Conservation (phyloP, 805 yeast genomes). For the Candida chilensis region DNA sequence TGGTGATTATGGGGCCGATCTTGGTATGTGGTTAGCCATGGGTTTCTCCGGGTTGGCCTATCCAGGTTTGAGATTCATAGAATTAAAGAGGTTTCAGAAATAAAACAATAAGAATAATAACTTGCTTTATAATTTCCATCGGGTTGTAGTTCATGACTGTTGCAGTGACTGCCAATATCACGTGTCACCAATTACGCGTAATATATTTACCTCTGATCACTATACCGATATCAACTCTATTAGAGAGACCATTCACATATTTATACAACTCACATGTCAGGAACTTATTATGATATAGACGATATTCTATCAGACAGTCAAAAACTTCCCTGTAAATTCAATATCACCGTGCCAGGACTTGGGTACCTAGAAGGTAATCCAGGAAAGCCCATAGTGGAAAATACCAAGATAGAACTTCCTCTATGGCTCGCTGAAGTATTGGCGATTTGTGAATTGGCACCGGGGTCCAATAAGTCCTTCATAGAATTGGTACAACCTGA, state of each 20-base stretch:
- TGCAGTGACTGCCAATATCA: too few relatives aligned
- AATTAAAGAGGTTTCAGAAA: constrained; percentile 36
- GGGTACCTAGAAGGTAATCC: constrained; percentile 81
- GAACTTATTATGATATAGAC: constrained; percentile 61
- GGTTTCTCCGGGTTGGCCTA: constrained; percentile 59
- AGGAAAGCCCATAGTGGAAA: constrained; percentile 47
- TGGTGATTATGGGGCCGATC: constrained; percentile 68
- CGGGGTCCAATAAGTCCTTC: constrained; percentile 34
- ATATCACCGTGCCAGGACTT: constrained; percentile 73
- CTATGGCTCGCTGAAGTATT: constrained; percentile 81
- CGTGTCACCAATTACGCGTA: too few relatives aligned
- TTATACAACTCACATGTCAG: too few relatives aligned
- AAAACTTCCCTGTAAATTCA: constrained; percentile 74
- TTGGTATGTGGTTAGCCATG: constrained; percentile 75
- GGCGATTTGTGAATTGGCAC: constrained; percentile 36
- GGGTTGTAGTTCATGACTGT: too few relatives aligned
- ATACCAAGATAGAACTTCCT: constrained; percentile 69
- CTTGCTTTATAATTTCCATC: too few relatives aligned
- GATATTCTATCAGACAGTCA: constrained; percentile 65
- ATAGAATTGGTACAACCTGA: constrained; percentile 67
- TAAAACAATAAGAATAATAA: too few relatives aligned
- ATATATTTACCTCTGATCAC: too few relatives aligned
- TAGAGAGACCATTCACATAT: too few relatives aligned
- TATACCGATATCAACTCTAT: too few relatives aligned
- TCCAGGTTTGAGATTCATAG: constrained; percentile 58